Conservation (phyloP, 768 basidiomycete genomes). For the Piloderma croceum region DNA sequence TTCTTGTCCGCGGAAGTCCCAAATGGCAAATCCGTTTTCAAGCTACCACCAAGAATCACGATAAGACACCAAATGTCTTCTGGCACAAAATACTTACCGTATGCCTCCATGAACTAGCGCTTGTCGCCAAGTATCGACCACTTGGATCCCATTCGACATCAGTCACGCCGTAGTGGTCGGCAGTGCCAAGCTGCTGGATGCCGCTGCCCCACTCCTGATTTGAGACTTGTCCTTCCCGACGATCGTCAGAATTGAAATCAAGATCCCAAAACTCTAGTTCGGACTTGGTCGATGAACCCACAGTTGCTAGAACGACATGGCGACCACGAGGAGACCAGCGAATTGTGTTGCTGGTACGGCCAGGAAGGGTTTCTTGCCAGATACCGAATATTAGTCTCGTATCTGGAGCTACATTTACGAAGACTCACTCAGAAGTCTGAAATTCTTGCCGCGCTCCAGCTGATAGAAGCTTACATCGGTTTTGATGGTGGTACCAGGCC, state of each 20-base stretch:
- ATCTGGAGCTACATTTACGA: conserved; percentile 3
- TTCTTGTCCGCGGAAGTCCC: conserved; percentile 98
- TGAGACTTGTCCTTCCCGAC: conserved; percentile 38
- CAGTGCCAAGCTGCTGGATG: conserved; percentile 78
- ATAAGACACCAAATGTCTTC: background rate
- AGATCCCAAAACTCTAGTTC: conserved; percentile 99
- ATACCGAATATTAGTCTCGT: background rate
- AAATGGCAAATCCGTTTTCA: conserved; percentile 93
- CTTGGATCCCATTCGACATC: conserved; percentile 99
- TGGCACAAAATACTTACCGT: conserved; percentile 50
- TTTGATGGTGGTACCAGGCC: conserved; percentile 90
- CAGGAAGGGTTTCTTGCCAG: conserved; percentile 61
- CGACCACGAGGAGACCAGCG: conserved; percentile 96
- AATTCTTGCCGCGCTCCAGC: conserved; percentile 87
- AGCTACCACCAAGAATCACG: too few species aligned
- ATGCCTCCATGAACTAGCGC: conserved; percentile 92
- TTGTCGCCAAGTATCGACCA: conserved; percentile 88
- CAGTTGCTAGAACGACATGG: conserved; percentile 92
- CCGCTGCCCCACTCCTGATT: conserved; percentile 80
- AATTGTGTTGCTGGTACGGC: conserved; percentile 87
- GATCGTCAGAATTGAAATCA: conserved; percentile 74
- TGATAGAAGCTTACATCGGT: conserved; percentile 96
- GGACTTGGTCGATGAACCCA: conserved; percentile 91
- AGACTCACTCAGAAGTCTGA: conserved; percentile 74
- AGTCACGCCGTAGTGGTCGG: conserved; percentile 95